Evolutionary conservation across 2,329 filamentous ascomycete genomes (phyloP).

Genomic region (Colletotrichum brevisporum): DNA sequence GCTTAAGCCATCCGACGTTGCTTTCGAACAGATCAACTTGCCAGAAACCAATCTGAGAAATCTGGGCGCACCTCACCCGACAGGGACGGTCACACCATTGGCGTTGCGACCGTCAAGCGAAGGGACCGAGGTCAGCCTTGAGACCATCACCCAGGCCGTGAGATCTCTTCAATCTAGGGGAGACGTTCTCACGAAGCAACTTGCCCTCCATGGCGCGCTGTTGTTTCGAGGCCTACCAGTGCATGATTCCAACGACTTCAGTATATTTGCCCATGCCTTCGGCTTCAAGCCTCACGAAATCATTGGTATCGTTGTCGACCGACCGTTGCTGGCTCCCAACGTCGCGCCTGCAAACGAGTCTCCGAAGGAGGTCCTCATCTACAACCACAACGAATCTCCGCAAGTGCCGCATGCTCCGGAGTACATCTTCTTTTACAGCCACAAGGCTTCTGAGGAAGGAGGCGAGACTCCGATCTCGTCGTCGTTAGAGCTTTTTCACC

Average conservation of each 20-base stretch:
- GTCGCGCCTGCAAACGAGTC: constrained; percentile 60
- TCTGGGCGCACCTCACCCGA: constrained; percentile 10
- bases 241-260: constrained; percentile 59
- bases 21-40: constrained; percentile 14
- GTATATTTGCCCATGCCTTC: constrained; percentile 64
- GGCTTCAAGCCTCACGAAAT: constrained; percentile 61
- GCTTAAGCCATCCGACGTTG: neutral
- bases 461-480: constrained; percentile 62
- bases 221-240: constrained; percentile 63
- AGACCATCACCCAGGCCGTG: neutral
- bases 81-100: neutral
- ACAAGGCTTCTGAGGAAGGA: constrained; percentile 54
- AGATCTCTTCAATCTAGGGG: constrained; percentile 4
- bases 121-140: neutral
- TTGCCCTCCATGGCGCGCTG: constrained; percentile 60
- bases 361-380: constrained; percentile 62
- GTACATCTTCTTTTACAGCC: constrained; percentile 65
- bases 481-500: constrained; percentile 60
- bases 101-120: constrained; percentile 2
- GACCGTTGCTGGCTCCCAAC: constrained; percentile 47
- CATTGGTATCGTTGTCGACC: constrained; percentile 64
- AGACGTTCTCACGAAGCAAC: constrained; percentile 53
- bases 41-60: constrained; percentile 7
- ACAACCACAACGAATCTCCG: constrained; percentile 65
- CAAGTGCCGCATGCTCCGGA: constrained; percentile 66